phyloP scores from a whole-genome alignment of 164 flowering plant species.

The Vitis rotundifolia region DNA sequence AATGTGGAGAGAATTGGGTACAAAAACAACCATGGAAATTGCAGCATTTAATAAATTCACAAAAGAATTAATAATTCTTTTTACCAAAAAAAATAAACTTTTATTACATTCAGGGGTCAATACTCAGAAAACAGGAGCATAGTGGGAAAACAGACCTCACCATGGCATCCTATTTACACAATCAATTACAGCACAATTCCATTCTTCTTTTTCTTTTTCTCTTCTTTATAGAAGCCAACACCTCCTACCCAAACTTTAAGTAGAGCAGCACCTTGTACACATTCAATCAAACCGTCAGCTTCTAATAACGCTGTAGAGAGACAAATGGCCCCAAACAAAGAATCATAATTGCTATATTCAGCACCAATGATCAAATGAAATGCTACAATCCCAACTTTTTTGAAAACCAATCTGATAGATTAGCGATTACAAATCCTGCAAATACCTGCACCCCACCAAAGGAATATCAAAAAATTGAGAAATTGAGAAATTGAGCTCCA shows the following conservation, averaged over 20 bases:
- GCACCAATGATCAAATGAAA: constrained; percentile 1
- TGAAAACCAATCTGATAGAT: constrained; percentile 68
- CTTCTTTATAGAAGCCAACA: neutral
- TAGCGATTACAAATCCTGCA: constrained; percentile 87
- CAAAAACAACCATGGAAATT: too few species aligned
- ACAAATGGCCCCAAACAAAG: constrained; percentile 16
- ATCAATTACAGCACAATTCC: neutral
- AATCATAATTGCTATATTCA: constrained; percentile 8
- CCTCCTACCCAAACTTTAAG: neutral
- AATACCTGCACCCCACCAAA: constrained; percentile 65
- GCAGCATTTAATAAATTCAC: too few species aligned
- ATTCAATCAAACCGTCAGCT: constrained; percentile 1
- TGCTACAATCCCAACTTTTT: constrained; percentile 66
- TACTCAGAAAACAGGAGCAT: constrained; percentile 1
- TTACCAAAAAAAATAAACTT: neutral
- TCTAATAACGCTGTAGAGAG: neutral
- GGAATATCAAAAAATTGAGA: neutral
- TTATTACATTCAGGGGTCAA: constrained; percentile 18
- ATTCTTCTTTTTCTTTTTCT: neutral
- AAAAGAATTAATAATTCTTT: neutral
- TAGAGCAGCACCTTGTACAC: neutral
- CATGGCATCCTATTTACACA: constrained; percentile 19
- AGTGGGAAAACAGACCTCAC: too few species aligned
- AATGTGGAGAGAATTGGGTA: too few species aligned
- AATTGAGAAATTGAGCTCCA: neutral